Evolutionary conservation across 129 eudicot genomes (phyloP).

Genomic region (Tanacetum coccineum): DNA sequence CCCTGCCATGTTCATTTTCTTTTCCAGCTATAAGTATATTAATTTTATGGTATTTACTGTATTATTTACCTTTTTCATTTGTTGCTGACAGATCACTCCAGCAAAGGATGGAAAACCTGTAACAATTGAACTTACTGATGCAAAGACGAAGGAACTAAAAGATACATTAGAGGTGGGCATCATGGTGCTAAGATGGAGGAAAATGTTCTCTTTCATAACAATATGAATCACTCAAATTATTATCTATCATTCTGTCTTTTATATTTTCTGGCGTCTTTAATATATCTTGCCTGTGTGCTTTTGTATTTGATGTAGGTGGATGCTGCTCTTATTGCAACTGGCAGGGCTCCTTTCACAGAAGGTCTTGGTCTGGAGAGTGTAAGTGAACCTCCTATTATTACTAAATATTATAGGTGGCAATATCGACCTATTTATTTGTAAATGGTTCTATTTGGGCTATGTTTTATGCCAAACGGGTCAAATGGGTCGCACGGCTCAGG

Average conservation of each 20-base stretch:
- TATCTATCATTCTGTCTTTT: neutral
- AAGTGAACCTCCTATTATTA: slow-evolving; percentile 18
- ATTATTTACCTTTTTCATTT: neutral
- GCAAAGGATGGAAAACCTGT: slow-evolving; percentile 99
- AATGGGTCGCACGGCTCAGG: too few relatives aligned
- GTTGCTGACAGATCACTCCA: slow-evolving; percentile 77
- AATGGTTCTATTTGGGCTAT: too few relatives aligned
- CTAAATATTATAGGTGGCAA: too few relatives aligned
- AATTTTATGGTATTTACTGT: neutral
- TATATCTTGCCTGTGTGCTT: slow-evolving; percentile 11
- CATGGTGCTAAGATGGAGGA: neutral
- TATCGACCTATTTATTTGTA: too few relatives aligned
- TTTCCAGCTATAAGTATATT: neutral
- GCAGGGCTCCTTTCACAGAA: slow-evolving; percentile 91
- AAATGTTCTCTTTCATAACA: too few relatives aligned
- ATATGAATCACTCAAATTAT: slow-evolving; percentile 1
- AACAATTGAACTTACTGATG: slow-evolving; percentile 86
- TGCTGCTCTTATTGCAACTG: slow-evolving; percentile 98
- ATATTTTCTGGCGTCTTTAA: neutral
- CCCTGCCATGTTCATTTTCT: neutral
- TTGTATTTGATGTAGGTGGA: slow-evolving; percentile 58
- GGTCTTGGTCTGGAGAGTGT: slow-evolving; percentile 97
- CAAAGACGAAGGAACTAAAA: slow-evolving; percentile 87
- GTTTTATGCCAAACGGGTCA: too few relatives aligned
- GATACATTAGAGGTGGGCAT: slow-evolving; percentile 81